Evolutionary conservation across 1,139 yeast species (phyloP), one percentile per base, ranked within the genome.

Genomic region (Scheffersomyces illinoinensis): DNA sequence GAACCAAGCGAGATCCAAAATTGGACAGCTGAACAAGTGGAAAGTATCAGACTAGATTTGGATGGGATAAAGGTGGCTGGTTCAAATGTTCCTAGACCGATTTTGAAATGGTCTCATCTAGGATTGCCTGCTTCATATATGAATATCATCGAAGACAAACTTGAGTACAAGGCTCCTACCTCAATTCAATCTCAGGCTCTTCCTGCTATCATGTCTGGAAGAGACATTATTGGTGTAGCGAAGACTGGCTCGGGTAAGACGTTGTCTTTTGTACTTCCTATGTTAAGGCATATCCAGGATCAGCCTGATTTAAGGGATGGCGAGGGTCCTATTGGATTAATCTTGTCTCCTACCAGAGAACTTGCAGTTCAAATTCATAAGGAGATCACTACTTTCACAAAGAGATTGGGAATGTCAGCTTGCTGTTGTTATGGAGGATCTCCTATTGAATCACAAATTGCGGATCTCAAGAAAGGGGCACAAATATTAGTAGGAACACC

Each of bases 241-340:
- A 92, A 93, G 65, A 95, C 99, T 0, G 99, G 99, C 0, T 91
- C 98, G 2, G 99, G 99, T 1, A 95, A 95, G 70, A 96, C 99
- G 0, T 81, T 95, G 67, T 90, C 98, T 1, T 96, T 91, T 73
- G 78, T 93, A 10, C 71, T 96, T 12, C 98, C 99, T 0, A 75
- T 95, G 76, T 77, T 95, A 55, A 81, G 97, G 56, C 98, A 95
- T 61, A 85, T 96, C 5, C 85, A 83, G 61, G 95, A 89, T 54
- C 95, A 90, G 65, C 77, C 85, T 3, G 85, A 86, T 0, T 65
- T 91, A 46, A 67, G 77, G 1, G 73, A 75, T 3, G 80, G 78
- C 6, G 75, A 85, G 26, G 96, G 97, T 0, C 98, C 98, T 0
- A 76, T 91, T 39, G 97, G 91, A 0, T 69, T 96, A 19, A 83